These are phyloP conservation scores for Przewalskia tangutica DNA, from an alignment of 257 asterid species.

Conservation along the genomic window DNA sequence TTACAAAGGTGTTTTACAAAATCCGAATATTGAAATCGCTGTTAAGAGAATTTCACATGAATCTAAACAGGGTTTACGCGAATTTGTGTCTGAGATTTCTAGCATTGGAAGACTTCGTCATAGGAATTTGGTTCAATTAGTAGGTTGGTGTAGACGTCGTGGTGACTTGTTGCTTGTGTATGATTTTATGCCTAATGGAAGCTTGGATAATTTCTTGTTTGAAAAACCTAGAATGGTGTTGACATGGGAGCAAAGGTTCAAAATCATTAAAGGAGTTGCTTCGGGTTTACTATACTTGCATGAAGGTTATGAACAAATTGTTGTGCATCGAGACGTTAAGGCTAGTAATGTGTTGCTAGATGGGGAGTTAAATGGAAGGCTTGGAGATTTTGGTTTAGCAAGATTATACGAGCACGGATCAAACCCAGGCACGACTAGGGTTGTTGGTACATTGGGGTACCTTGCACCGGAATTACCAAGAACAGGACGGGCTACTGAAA, in stretches of 20 bases:
- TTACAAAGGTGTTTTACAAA: constrained; percentile 37
- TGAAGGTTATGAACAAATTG: constrained; percentile 58
- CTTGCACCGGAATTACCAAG: constrained; percentile 53
- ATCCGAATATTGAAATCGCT: constrained; percentile 34
- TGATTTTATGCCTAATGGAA: constrained; percentile 76
- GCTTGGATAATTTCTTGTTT: constrained; percentile 44
- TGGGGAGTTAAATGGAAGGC: constrained; percentile 35
- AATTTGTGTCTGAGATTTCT: constrained; percentile 57
- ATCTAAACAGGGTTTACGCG: constrained; percentile 58
- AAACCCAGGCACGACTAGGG: constrained; percentile 47
- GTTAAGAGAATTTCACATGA: constrained; percentile 63
- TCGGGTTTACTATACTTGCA: constrained; percentile 56
- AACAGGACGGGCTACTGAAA: constrained; percentile 45
- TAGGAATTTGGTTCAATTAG: constrained; percentile 53
- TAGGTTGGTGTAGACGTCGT: constrained; percentile 67
- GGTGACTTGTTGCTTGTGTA: constrained; percentile 55
- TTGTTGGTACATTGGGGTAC: constrained; percentile 64
- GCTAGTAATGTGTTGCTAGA: constrained; percentile 63
- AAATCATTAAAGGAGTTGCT: constrained; percentile 59
- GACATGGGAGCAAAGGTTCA: constrained; percentile 53
- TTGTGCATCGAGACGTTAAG: constrained; percentile 53
- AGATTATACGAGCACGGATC: constrained; percentile 49
- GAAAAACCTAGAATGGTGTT: constrained; percentile 25
- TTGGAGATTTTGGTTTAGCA: constrained; percentile 66
- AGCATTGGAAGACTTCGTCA: constrained; percentile 64